Conservation (phyloP, 2,329 filamentous ascomycete species). For the Colletotrichum australisinense region DNA sequence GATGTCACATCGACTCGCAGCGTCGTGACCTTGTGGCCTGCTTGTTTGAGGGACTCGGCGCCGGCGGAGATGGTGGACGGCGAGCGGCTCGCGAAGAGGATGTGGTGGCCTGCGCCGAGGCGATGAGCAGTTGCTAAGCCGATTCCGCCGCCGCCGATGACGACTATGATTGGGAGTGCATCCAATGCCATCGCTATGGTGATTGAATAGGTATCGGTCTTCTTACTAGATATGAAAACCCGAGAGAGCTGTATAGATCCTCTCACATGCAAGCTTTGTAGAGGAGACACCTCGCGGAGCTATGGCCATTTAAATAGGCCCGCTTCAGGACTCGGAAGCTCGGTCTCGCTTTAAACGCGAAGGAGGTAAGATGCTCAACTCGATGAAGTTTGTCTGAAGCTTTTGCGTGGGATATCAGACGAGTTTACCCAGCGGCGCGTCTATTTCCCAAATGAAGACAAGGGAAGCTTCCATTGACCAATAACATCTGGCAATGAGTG, state of each 20-base stretch:
- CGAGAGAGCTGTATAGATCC: too few species aligned
- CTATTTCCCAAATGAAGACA: not conserved
- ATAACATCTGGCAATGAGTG: not conserved
- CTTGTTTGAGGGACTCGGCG: slow-evolving; percentile 10
- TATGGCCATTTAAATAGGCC: not conserved
- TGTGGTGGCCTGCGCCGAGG: slow-evolving; percentile 2
- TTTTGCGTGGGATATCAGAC: not conserved
- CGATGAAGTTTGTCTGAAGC: not conserved
- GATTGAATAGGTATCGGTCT: too few species aligned
- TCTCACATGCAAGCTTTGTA: too few species aligned
- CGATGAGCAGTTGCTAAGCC: slow-evolving; percentile 16
- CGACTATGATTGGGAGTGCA: slow-evolving; percentile 3
- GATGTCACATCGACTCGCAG: slow-evolving; percentile 9
- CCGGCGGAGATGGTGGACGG: slow-evolving; percentile 1
- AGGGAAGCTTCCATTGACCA: not conserved
- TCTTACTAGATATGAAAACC: too few species aligned
- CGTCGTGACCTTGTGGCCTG: slow-evolving; percentile 3
- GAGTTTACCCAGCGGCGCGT: not conserved
- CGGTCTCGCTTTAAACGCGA: too few species aligned
- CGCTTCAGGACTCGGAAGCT: not conserved
- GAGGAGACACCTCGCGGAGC: too few species aligned
- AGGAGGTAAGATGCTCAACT: not conserved
- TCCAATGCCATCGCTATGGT: not conserved
- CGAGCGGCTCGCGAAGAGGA: slow-evolving; percentile 18
- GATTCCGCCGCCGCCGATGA: slow-evolving; percentile 25